Evolutionary conservation across 2,329 filamentous ascomycete genomes (phyloP).

Genomic region (Fusarium sp.): DNA sequence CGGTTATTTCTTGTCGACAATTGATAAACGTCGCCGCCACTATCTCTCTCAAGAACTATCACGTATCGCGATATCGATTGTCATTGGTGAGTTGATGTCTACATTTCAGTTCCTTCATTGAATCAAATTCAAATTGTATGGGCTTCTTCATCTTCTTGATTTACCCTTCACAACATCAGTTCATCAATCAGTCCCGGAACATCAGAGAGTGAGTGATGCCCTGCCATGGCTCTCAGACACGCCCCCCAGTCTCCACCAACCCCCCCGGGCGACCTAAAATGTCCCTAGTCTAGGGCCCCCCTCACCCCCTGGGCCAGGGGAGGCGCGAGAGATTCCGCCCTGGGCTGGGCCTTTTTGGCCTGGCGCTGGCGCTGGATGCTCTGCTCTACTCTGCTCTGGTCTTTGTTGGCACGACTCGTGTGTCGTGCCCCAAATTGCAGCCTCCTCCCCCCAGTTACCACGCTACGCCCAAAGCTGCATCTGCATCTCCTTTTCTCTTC

Average conservation of each 20-base stretch:
- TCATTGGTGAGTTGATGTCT: slow-evolving; percentile 6
- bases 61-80: neutral
- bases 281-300: slow-evolving; percentile 24
- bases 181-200: slow-evolving; percentile 7
- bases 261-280: slow-evolving; percentile 28
- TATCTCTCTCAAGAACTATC: neutral
- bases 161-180: slow-evolving; percentile 7
- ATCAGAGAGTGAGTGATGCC: neutral
- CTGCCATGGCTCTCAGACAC: slow-evolving; percentile 5
- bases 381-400: neutral
- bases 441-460: slow-evolving; percentile 42
- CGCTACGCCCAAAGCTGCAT: slow-evolving; percentile 46
- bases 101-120: neutral
- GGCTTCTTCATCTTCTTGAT: neutral
- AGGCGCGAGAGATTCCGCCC: slow-evolving; percentile 47
- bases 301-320: slow-evolving; percentile 46
- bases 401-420: slow-evolving; percentile 47
- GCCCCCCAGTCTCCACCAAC: slow-evolving; percentile 32
- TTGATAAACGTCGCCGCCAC: neutral
- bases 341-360: slow-evolving; percentile 46
- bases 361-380: slow-evolving; percentile 6
- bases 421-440: slow-evolving; percentile 49
- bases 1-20: neutral
- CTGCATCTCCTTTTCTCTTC: slow-evolving; percentile 48
- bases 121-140: neutral